Percentiles rank a stretch among this genome's conserved stretches.
These are phyloP conservation scores for Anisogramma anomala DNA, from an alignment of 2,329 filamentous ascomycete genomes.

Conservation along the genomic window DNA sequence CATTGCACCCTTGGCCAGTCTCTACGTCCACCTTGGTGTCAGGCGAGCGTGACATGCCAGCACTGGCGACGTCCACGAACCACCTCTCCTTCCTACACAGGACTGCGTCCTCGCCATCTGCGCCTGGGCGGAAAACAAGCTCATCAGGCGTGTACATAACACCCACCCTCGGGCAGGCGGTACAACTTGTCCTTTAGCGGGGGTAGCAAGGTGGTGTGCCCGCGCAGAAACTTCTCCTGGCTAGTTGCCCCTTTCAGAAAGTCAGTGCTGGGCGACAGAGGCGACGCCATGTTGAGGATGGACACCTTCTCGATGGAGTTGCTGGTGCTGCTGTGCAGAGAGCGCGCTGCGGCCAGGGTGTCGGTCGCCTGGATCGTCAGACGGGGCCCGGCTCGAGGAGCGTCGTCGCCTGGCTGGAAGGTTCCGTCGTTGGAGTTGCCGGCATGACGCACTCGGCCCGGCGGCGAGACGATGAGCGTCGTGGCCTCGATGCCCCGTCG, in stretches of 20 bases:
- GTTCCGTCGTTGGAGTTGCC: not conserved
- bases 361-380: conserved; percentile 5
- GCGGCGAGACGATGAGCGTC: conserved; percentile 32
- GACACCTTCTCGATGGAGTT: conserved; percentile 1
- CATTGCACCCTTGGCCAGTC: conserved; percentile 26
- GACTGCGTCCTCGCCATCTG: conserved; percentile 17
- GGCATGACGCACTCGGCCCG: not conserved
- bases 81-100: conserved; percentile 38
- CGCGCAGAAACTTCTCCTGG: conserved; percentile 52
- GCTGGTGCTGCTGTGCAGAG: not conserved
- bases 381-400: not conserved
- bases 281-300: conserved; percentile 27
- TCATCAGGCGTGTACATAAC: conserved; percentile 47
- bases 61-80: conserved; percentile 47
- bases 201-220: conserved; percentile 47
- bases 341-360: conserved; percentile 6
- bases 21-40: conserved; percentile 32
- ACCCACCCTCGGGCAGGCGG: conserved; percentile 45
- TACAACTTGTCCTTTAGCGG: conserved; percentile 48
- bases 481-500: conserved; percentile 40
- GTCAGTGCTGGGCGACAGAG: conserved; percentile 48
- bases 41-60: conserved; percentile 47
- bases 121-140: conserved; percentile 39
- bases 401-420: too few species aligned
- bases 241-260: conserved; percentile 47